Evolutionary conservation across 2,329 filamentous ascomycete genomes (phyloP), one percentile per base, ranked within the genome.

Genomic region (Fusarium nurragi): DNA sequence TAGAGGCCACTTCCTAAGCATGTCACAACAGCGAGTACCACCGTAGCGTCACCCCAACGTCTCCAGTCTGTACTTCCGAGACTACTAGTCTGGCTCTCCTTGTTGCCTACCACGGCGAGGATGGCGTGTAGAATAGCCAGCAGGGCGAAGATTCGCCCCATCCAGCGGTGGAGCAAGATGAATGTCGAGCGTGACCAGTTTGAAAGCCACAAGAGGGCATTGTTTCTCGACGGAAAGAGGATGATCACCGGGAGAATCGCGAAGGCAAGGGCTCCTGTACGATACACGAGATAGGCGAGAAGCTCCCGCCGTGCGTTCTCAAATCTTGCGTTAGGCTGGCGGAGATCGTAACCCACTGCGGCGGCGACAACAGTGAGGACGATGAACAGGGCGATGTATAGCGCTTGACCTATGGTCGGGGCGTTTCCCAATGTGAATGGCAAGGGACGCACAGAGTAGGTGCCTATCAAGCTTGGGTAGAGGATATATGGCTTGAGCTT

Each of bases 401-500:
- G 12, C 4, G 53, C 55, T 22, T 59, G 55, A 1, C 55, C 55
- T 3, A 59, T 8, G 3, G 32, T 58, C 10, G 55, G 55, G 2
- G 55, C 55, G 1, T 59, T 59, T 4, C 55, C 55, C 0, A 59
- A 25, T 23, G 58, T 50, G 37, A 58, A 59, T 10, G 55, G 55
- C 1, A 59, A 7, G 5, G 55, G 55, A 0, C 53, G 53, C 2
- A 59, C 55, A 3, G 55, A 59, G 16, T 59, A 59, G 16, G 55
- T 59, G 13, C 55, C 53, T 13, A 59, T 58, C 5, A 40, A 51
- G 53, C 55, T 59, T 18, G 53, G 55, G 6, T 59, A 59, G 3
- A 59, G 43, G 6, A 59, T 51, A 6, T 58, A 59, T 6, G 55
- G 55, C 8, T 59, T 59, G 43, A 59, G 43, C 6, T 38, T 58